Percentiles rank a stretch among this genome's conserved stretches.
Conservation (phyloP, 768 basidiomycete species). For the Lactifluus piperatus region DNA sequence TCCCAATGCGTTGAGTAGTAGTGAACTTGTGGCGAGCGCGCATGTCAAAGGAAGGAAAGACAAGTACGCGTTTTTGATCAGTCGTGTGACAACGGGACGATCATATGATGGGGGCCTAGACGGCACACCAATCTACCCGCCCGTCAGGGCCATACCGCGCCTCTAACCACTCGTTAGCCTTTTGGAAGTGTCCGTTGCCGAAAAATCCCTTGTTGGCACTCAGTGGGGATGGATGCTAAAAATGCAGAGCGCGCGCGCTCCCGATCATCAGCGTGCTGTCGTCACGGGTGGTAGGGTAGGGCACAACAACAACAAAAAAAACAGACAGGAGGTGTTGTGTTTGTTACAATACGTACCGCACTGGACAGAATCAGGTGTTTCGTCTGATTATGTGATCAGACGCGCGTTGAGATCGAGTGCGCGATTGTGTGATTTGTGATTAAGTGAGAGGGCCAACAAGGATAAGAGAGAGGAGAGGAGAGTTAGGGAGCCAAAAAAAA, state of each 20-base stretch:
- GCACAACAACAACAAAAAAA: not conserved
- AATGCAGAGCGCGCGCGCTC: not conserved
- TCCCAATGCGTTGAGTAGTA: constrained; percentile 12
- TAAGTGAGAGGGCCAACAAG: too few relatives aligned
- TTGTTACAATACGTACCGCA: constrained; percentile 51
- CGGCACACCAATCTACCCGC: constrained; percentile 72
- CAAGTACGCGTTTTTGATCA: not conserved
- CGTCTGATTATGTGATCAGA: constrained; percentile 32
- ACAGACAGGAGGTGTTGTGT: not conserved
- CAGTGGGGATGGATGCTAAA: constrained; percentile 75
- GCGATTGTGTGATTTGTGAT: not conserved
- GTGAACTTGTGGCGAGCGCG: not conserved
- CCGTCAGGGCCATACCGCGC: constrained; percentile 65
- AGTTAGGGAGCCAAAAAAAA: too few relatives aligned
- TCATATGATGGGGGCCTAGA: constrained; percentile 26
- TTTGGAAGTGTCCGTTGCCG: constrained; percentile 82
- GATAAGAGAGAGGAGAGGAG: too few relatives aligned
- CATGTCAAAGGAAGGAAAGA: not conserved
- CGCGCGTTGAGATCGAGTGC: not conserved
- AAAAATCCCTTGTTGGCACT: constrained; percentile 75
- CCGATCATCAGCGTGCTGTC: constrained; percentile 11
- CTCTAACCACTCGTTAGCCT: constrained; percentile 83
- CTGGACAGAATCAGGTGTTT: constrained; percentile 77
- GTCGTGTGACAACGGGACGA: constrained; percentile 3
- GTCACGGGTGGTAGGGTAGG: not conserved